Conservation (phyloP, 768 basidiomycete genomes). For the Thelephora ganbajun region DNA sequence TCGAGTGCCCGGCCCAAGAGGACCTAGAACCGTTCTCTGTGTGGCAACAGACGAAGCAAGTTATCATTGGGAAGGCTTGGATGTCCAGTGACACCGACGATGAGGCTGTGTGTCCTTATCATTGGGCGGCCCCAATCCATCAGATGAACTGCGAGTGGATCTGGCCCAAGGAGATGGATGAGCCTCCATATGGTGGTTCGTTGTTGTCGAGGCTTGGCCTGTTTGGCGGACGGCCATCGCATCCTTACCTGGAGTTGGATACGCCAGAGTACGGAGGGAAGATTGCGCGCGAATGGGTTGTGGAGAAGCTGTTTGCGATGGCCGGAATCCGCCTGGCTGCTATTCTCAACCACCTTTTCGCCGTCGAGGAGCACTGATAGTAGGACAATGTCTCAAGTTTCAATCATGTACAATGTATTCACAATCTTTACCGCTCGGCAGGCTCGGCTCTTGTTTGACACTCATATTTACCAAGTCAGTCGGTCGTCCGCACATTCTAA, state of each 20-base stretch:
- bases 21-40: slow-evolving; percentile 1
- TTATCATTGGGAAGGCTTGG: not conserved
- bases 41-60: not conserved
- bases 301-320: slow-evolving; percentile 76
- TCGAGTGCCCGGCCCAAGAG: slow-evolving; percentile 39
- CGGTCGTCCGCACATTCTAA: too few relatives aligned
- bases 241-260: slow-evolving; percentile 50
- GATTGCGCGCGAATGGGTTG: slow-evolving; percentile 49
- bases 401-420: too few relatives aligned
- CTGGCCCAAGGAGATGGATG: slow-evolving; percentile 63
- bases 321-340: slow-evolving; percentile 78
- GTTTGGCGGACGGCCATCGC: slow-evolving; percentile 5
- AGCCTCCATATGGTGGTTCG: slow-evolving; percentile 22
- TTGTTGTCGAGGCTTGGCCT: slow-evolving; percentile 1
- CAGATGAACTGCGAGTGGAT: slow-evolving; percentile 70
- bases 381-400: too few relatives aligned
- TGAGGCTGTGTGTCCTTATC: slow-evolving; percentile 54
- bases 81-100: slow-evolving; percentile 27
- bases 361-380: not conserved
- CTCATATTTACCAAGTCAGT: too few relatives aligned
- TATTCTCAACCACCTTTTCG: slow-evolving; percentile 63
- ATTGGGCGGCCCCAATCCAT: slow-evolving; percentile 66
- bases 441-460: too few relatives aligned
- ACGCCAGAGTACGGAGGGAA: slow-evolving; percentile 66
- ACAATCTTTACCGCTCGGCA: too few relatives aligned